Evolutionary conservation across 495 filamentous ascomycete genomes (phyloP), one percentile per base, ranked within the genome.

Genomic region (Margaritispora aquatica): DNA sequence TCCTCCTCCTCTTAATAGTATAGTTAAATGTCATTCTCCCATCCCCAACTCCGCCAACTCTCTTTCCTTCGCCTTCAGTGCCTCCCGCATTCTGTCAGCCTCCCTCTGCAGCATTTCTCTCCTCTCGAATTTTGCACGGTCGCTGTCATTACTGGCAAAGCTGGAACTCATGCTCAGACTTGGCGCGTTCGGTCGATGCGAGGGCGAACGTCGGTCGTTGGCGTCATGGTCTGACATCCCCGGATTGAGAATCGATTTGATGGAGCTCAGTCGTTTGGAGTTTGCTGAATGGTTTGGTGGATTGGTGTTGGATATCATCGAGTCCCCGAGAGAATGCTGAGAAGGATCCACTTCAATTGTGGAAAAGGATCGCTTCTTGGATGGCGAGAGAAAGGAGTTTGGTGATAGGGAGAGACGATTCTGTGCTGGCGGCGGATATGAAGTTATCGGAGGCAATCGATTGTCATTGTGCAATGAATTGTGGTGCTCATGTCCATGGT

Each of bases 201-300:
- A 51, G 34, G 57, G 59, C 31, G 60, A 58, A 15, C 52, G 38
- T 26, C 51, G 36, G 29, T 56, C 60, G 17, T 17, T 51, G 20
- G 47, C 26, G 29, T 55, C 60, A 7, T 55, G 52, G 20, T 67
- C 65, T 26, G 52, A 46, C 36, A 59, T 59, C 2, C 62, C 62
- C n/a, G 83, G 84, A 59, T 93, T 93, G 26, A 95, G 73, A 47
- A 95, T 88, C 2, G 88, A 90, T 29, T 84, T 90, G 51, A 94
- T 94, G 1, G 88, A 91, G 51, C 84, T 87, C 1, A 91, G 72
- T 2, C 89, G 82, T 52, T 85, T 85, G 1, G 77, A 65, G 44
- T 70, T 67, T n/a, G 55, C n/a, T 24, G 63, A 57, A 5, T 26
- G 26, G 1, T 7, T 46, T 1, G 61, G 21, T 24, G 47, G 2